Base-by-base conservation (phyloP, 139 green algal genomes). In the Chlamydomonas asymmetrica region DNA sequence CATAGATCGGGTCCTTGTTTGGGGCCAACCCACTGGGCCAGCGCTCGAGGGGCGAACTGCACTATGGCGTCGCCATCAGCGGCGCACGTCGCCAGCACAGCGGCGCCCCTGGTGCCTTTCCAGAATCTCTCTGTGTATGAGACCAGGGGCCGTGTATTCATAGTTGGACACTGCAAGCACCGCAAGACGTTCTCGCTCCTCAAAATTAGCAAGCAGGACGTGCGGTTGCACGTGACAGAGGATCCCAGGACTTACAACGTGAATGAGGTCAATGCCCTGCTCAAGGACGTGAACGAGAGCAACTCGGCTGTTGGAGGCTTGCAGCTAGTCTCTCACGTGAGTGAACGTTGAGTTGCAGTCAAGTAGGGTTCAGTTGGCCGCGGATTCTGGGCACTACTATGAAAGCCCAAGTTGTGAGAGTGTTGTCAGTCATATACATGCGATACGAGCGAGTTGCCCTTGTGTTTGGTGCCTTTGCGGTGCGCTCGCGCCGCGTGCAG, bases 131-230 rank as follows among this genome's bases (percentile, higher is more conserved):
- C 74, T 22, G 81, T 91, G 6, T 91, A 91, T 41, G 52, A 86
- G 39, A 84, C 80, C 10, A 89, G 87, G 57, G 63, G 63, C 5
- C 48, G 76, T 2, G 63, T 88, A 6, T 91, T 90, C 39, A 52
- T 93, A 3, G 80, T 93, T 4, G 90, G 84, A 23, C 81, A 89
- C 61, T 84, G 80, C 66, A 86, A 88, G 40, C 54, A 78, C 7
- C 64, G 71, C 25, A 69, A 59, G 2, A 40, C 29, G 2, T 94
- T 77, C 69, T 32, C 66, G 0, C 27, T 91, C 6, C 49, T 93
- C 1, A 88, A 91, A 71, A 73, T 94, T 29, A 78, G 66, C n/a
- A 77, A 88, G 35, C 67, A 79, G 71, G 67, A 80, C 22, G 48
- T 62, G 8, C 40, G 67, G 39, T 75, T 95, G 31, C 66, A 89